Evolutionary conservation across 345 rosid species (phyloP).

Genomic region (Populus euphratica): DNA sequence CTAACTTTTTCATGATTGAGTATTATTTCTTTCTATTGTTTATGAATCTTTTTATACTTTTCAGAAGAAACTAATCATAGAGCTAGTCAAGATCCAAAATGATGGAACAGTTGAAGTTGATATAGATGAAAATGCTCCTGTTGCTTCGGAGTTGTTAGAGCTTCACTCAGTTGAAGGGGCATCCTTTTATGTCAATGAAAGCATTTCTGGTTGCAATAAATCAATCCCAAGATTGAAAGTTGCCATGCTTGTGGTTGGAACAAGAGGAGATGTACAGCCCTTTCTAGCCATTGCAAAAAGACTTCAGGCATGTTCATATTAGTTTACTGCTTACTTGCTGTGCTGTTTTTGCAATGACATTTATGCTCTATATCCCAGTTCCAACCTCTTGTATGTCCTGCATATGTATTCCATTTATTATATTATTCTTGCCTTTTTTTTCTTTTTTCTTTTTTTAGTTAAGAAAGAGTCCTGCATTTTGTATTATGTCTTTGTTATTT

Average conservation of each 20-base stretch:
- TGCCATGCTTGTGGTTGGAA: slow-evolving; percentile 89
- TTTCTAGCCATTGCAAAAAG: slow-evolving; percentile 93
- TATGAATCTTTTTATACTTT: slow-evolving; percentile 9
- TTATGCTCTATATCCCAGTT: neutral
- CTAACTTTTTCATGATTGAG: slow-evolving; percentile 4
- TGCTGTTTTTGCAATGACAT: neutral
- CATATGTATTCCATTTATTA: too few relatives aligned
- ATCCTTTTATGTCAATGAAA: slow-evolving; percentile 39
- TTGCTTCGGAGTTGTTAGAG: slow-evolving; percentile 77
- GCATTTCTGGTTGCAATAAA: slow-evolving; percentile 41
- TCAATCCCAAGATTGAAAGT: slow-evolving; percentile 72
- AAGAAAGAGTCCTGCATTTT: neutral
- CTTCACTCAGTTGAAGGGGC: slow-evolving; percentile 52
- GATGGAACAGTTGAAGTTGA: slow-evolving; percentile 96
- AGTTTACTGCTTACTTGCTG: slow-evolving; percentile 3
- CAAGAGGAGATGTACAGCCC: slow-evolving; percentile 98
- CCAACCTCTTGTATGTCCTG: neutral
- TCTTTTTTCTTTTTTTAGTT: neutral
- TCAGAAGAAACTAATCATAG: slow-evolving; percentile 79
- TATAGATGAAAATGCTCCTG: slow-evolving; percentile 55
- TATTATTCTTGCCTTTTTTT: neutral
- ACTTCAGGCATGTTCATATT: slow-evolving; percentile 65
- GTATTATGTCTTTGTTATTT: neutral
- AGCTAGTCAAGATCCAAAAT: slow-evolving; percentile 83
- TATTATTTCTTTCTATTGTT: slow-evolving; percentile 5